A percentile compares a stretch with the other conserved stretches of the same genome.
Evolutionary conservation across 2,329 filamentous ascomycete species (phyloP).

Genomic region (Penicillium nordicum): DNA sequence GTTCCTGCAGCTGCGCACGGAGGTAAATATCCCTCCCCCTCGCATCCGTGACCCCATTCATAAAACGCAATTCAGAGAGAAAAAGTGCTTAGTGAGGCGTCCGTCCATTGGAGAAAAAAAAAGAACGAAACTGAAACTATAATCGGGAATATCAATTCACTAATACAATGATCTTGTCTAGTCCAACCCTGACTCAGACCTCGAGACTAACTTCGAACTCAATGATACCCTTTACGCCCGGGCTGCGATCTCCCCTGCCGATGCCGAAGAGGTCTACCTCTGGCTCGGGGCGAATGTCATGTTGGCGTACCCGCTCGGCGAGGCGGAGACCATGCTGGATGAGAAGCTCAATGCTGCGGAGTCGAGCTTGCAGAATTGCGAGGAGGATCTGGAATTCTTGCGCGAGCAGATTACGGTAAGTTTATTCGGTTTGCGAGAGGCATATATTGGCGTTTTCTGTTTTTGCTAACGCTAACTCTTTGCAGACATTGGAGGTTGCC

Average conservation of each 20-base stretch:
- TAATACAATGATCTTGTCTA: conserved; percentile 3
- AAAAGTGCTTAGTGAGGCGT: no score
- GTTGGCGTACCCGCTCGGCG: conserved; percentile 86
- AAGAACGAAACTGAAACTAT: not conserved
- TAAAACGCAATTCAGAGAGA: not conserved
- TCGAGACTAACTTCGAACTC: conserved; percentile 92
- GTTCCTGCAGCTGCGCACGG: conserved; percentile 75
- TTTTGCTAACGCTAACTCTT: conserved; percentile 4
- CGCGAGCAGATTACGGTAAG: conserved; percentile 91
- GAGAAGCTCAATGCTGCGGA: conserved; percentile 78
- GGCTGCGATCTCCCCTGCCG: conserved; percentile 73
- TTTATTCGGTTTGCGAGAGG: not conserved
- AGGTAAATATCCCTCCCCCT: conserved; percentile 49
- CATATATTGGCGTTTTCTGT: not conserved
- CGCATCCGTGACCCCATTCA: not conserved
- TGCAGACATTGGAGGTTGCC: conserved; percentile 92
- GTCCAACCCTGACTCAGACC: conserved; percentile 50
- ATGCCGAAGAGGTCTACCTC: conserved; percentile 77
- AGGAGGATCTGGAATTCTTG: conserved; percentile 94
- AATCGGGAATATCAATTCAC: not conserved
- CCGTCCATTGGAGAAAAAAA: not conserved
- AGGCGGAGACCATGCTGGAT: conserved; percentile 74
- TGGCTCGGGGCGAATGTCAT: conserved; percentile 99
- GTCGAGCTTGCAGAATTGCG: conserved; percentile 77
- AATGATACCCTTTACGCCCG: conserved; percentile 95